Percentiles rank a stretch among this genome's conserved stretches.
Conservation (phyloP, 805 yeast species). For the Ogataea pini region DNA sequence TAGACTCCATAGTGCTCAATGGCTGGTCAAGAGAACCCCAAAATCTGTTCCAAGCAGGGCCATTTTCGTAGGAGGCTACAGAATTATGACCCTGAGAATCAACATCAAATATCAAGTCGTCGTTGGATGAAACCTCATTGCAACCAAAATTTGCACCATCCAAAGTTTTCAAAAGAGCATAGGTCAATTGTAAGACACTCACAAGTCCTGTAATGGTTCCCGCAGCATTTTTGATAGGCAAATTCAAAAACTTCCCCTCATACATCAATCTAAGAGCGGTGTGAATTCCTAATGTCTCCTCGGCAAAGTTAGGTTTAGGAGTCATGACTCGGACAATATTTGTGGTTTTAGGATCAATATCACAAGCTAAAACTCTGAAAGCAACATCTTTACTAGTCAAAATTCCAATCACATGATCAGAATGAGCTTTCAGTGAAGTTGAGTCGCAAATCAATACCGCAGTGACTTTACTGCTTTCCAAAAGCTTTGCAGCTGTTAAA, state of each 20-base stretch:
- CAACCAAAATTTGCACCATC: slow-evolving; percentile 29
- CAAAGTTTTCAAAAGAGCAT: slow-evolving; percentile 40
- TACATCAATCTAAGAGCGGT: slow-evolving; percentile 48
- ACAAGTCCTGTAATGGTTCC: slow-evolving; percentile 42
- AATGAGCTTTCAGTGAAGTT: slow-evolving; percentile 17
- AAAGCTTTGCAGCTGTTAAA: slow-evolving; percentile 40
- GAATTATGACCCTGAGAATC: slow-evolving; percentile 14
- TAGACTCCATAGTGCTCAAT: slow-evolving; percentile 26
- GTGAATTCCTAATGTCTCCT: slow-evolving; percentile 39
- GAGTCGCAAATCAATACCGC: slow-evolving; percentile 42
- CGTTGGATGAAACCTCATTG: slow-evolving; percentile 28
- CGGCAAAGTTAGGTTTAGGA: slow-evolving; percentile 48
- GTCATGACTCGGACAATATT: slow-evolving; percentile 46
- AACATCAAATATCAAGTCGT: slow-evolving; percentile 37
- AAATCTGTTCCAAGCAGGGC: slow-evolving; percentile 37
- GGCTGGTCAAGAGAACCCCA: slow-evolving; percentile 37
- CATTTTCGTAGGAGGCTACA: slow-evolving; percentile 22
- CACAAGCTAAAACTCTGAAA: slow-evolving; percentile 41
- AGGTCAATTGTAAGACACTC: slow-evolving; percentile 45
- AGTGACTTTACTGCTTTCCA: slow-evolving; percentile 41
- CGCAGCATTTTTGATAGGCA: slow-evolving; percentile 40
- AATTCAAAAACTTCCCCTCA: slow-evolving; percentile 45
- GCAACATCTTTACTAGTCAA: slow-evolving; percentile 48
- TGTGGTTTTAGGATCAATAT: slow-evolving; percentile 38
- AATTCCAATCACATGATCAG: slow-evolving; percentile 44